These are phyloP conservation scores for Hortiboletus campestris DNA, from an alignment of 768 basidiomycete genomes.

Conservation along the genomic window DNA sequence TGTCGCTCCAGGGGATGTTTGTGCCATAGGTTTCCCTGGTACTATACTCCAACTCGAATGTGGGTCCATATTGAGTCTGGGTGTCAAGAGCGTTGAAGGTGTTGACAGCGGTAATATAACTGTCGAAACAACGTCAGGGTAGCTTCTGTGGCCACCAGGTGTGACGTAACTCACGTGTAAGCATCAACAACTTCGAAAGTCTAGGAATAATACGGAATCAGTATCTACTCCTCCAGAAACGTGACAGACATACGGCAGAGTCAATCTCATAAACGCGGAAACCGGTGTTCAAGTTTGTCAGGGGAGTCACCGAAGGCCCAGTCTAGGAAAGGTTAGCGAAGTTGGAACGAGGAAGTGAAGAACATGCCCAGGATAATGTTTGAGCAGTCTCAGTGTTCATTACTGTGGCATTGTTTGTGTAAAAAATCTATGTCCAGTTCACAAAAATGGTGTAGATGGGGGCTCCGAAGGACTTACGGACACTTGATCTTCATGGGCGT, in stretches of 20 bases:
- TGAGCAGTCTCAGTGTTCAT: constrained; percentile 57
- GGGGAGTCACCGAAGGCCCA: constrained; percentile 67
- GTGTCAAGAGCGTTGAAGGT: constrained; percentile 56
- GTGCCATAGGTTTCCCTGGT: constrained; percentile 66
- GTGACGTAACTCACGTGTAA: constrained; percentile 54
- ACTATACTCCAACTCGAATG: constrained; percentile 62
- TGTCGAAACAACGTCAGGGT: constrained; percentile 23
- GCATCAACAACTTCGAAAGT: constrained; percentile 79
- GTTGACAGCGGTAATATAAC: constrained; percentile 65
- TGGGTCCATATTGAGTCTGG: constrained; percentile 58
- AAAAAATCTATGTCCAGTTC: constrained; percentile 52
- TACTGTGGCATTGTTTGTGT: constrained; percentile 65
- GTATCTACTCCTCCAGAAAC: neutral
- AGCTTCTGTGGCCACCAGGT: neutral
- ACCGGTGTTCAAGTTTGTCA: constrained; percentile 71
- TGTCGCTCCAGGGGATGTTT: constrained; percentile 52
- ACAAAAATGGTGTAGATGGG: neutral
- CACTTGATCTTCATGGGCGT: constrained; percentile 73
- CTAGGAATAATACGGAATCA: constrained; percentile 33
- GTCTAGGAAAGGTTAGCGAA: constrained; percentile 41
- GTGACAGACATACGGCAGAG: constrained; percentile 47
- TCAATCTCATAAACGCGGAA: constrained; percentile 52
- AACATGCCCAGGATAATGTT: constrained; percentile 49
- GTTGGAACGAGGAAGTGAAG: constrained; percentile 1
- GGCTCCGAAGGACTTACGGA: constrained; percentile 41